Evolutionary conservation across 129 eudicot genomes (phyloP), one percentile per base, ranked within the genome.

Genomic region (Solidago caesia): DNA sequence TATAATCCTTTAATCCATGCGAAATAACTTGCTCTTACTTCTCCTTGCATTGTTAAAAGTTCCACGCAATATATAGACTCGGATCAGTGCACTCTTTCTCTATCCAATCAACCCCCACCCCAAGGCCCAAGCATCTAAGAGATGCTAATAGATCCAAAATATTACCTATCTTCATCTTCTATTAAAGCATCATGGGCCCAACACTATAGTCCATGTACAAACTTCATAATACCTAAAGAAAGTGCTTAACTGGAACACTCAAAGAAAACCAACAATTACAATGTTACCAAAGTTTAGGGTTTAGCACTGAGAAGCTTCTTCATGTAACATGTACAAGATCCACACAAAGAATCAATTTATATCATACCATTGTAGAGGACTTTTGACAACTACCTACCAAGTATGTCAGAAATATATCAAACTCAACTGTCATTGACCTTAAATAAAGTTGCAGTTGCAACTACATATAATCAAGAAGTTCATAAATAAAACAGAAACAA

Each of bases 381-480:
- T 42, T 61, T 10, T 8, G 15, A 53, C 61, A 26, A 10, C n/a
- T 61, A 61, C 43, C 64, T 71, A 41, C 51, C 64, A n/a, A 9
- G 4, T 67, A 59, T 11, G 44, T 27, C 5, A 48, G 41, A 29
- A 14, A 58, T 44, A 69, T 27, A 60, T 43, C 15, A 8, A 60
- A 73, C 46, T 29, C 70, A 46, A 45, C 15, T 33, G 16, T 15
- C 8, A 74, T 63, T 56, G 76, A 10, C 48, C n/a, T 48, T 74
- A 47, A 48, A 74, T 74, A 10, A 64, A 29, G 70, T 48, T 63
- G 62, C 49, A 67, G 80, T 67, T 10, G 33, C 65, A 41, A 14
- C 71, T 71, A 71, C 66, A 71, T 71, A 71, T 62, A 25, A 76
- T 64, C 76, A 61, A 68, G 61, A 61, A 8, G 76, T 76, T 74